Evolutionary conservation across 306 rosid genomes (phyloP), one percentile per base, ranked within the genome.

Genomic region (Alnus rubra): DNA sequence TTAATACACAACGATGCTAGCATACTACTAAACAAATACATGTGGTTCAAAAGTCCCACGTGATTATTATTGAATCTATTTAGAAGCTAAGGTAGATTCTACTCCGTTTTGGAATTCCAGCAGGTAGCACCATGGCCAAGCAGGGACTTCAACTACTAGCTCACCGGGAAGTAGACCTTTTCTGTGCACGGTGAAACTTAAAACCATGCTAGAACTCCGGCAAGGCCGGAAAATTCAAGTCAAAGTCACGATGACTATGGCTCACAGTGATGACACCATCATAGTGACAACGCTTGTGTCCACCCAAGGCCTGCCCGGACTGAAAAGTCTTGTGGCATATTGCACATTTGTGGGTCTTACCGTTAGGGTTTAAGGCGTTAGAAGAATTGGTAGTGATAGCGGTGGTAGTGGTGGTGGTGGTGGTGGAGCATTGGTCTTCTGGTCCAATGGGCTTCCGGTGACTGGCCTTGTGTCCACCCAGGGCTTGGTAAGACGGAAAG

Each of bases 381-480:
- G 47, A 18, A 35, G 9, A 31, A 33, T 6, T 63, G 19, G 7
- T 14, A 14, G 15, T 14, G 10, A 6, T 63, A 8, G 33, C 19
- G 62, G 9, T 16, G 28, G 62, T 54, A 19, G 9, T 63, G 45
- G 69, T 63, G 3, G 30, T 56, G 31, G 30, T 7, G 3, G 63
- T 19, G 69, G 3, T 13, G 9, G n/a, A 30, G 19, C 7, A 15
- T 33, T 33, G 42, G n/a, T 5, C 44, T 63, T 63, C n/a, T 7
- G 3, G 1, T 33, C 69, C 69, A 63, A 63, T 8, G 7, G 45
- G 69, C 19, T 14, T 63, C 33, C 47, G 50, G 10, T 65, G 71
- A 65, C 71, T 65, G 11, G 71, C 71, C 48, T 65, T 65, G 14
- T 65, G 50, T 39, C 49, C 71, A 15, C 71, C 50, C 6, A 65